Percentiles rank a stretch among this genome's conserved stretches.
Conservation (phyloP, 768 basidiomycete species). For the Naganishia antarctica region DNA sequence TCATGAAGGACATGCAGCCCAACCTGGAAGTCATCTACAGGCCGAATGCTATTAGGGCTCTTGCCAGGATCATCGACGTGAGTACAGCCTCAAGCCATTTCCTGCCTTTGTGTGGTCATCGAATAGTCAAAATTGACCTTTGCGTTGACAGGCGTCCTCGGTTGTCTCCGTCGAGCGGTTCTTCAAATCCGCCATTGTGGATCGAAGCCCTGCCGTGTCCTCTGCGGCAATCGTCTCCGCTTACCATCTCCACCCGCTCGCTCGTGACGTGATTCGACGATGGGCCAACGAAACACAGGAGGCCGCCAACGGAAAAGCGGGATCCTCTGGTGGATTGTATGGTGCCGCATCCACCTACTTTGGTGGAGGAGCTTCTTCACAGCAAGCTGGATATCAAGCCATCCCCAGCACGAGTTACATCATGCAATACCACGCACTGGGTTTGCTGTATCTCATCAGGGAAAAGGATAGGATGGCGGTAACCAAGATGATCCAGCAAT, state of each 20-base stretch:
- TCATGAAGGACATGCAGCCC: conserved; percentile 99
- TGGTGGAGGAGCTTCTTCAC: conserved; percentile 52
- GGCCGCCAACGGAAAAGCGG: conserved; percentile 82
- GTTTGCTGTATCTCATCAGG: conserved; percentile 85
- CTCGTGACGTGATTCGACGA: conserved; percentile 92
- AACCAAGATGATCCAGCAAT: conserved; percentile 98
- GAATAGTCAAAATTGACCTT: too few relatives aligned
- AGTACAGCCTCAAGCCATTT: conserved; percentile 49
- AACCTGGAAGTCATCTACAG: conserved; percentile 98
- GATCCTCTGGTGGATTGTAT: conserved; percentile 58
- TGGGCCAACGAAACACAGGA: conserved; percentile 99
- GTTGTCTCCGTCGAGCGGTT: conserved; percentile 95
- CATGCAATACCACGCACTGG: conserved; percentile 94
- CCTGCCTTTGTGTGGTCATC: not conserved
- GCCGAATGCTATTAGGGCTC: conserved; percentile 91
- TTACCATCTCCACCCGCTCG: conserved; percentile 88
- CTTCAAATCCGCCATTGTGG: conserved; percentile 98
- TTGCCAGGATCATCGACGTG: conserved; percentile 96
- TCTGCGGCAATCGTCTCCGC: conserved; percentile 94
- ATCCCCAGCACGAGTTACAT: conserved; percentile 85
- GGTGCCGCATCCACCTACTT: conserved; percentile 36
- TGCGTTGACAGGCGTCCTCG: conserved; percentile 41
- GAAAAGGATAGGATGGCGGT: conserved; percentile 99
- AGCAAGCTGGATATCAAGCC: conserved; percentile 61
- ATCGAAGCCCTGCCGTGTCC: conserved; percentile 89